Base-by-base conservation (phyloP, 495 filamentous ascomycete genomes). In the Penicillium coprophilum region DNA sequence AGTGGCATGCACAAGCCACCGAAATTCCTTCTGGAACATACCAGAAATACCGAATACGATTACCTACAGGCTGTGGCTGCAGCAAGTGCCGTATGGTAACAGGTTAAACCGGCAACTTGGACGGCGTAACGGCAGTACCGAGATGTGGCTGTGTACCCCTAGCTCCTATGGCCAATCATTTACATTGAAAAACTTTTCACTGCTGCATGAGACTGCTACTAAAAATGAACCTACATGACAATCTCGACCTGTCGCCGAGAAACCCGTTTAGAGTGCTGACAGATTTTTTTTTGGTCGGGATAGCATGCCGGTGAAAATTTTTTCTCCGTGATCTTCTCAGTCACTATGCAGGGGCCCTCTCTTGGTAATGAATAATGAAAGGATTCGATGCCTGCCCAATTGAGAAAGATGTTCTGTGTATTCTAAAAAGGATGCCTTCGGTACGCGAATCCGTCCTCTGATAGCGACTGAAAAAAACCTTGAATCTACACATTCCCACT, bases 51-150 rank as follows among this genome's bases (percentile, higher is more conserved):
- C 24, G 50, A 52, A 40, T 45, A 54, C 52, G 20, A 46, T 36
- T 46, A 54, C 52, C 30, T 38, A 21, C 31, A 54, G 41, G 23
- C 5, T 0, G 24, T 41, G 36, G 50, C 36, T 27, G 43, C 41
- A 2, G 20, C 7, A 38, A 21, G 30, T 54, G 41, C 31, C 19
- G 43, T 54, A 46, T 31, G 28, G 40, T 53, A 45, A 52, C 40
- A 53, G 40, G 43, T n/a, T 46, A 54, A 54, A 54, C 52, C 52
- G 52, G 52, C 41, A 54, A 36, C n/a, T 45, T 17, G 43, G 45
- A 54, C 41, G 4, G 13, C 30, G 52, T 54, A 45, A 34, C 40
- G 52, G 24, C n/a, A 19, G n/a, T 46, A 54, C 52, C 52, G 43
- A 32, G 2, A 46, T 8, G 52, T 54, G 52, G 52, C 52, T 54